These are phyloP conservation scores for Clohesyomyces aquaticus DNA, from an alignment of 495 filamentous ascomycete species.

Conservation along the genomic window DNA sequence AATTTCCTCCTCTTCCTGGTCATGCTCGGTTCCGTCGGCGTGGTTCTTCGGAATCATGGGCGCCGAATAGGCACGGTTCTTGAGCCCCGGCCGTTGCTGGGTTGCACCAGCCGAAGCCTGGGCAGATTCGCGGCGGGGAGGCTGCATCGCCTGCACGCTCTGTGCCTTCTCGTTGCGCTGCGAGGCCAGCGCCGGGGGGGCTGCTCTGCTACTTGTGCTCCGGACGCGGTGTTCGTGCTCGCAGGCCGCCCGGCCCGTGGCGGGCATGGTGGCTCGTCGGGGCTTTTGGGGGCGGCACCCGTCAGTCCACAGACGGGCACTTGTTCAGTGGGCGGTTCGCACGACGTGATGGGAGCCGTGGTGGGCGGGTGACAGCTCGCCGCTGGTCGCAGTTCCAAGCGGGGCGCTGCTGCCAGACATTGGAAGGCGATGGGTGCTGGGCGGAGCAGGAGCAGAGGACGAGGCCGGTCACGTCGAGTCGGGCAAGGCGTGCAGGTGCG, in stretches of 20 bases:
- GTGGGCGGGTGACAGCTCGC: conserved; percentile 34
- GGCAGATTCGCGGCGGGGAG: conserved; percentile 30
- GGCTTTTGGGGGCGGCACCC: no score
- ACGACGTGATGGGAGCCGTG: conserved; percentile 26
- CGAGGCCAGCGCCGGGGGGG: conserved; percentile 7
- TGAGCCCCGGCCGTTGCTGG: conserved; percentile 31
- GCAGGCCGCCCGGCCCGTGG: conserved; percentile 12
- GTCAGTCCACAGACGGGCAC: conserved; percentile 8
- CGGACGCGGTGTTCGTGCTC: not conserved
- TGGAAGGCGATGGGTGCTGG: conserved; percentile 14
- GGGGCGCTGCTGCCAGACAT: conserved; percentile 37
- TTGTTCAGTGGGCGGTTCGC: conserved; percentile 20
- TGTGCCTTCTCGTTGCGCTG: conserved; percentile 35
- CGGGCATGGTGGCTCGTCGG: conserved; percentile 22
- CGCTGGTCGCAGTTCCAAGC: conserved; percentile 34
- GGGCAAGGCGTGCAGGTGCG: not conserved
- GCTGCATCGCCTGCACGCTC: conserved; percentile 34
- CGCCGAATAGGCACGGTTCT: conserved; percentile 42
- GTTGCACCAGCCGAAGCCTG: conserved; percentile 9
- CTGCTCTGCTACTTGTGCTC: conserved; percentile 6
- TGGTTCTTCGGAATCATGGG: conserved; percentile 38
- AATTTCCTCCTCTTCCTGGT: conserved; percentile 42
- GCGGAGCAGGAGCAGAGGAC: not conserved
- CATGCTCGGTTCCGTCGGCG: conserved; percentile 26
- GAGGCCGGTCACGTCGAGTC: not conserved